Conservation (phyloP, 1,284 basidiomycete genomes). For the Puccinia hordei region DNA sequence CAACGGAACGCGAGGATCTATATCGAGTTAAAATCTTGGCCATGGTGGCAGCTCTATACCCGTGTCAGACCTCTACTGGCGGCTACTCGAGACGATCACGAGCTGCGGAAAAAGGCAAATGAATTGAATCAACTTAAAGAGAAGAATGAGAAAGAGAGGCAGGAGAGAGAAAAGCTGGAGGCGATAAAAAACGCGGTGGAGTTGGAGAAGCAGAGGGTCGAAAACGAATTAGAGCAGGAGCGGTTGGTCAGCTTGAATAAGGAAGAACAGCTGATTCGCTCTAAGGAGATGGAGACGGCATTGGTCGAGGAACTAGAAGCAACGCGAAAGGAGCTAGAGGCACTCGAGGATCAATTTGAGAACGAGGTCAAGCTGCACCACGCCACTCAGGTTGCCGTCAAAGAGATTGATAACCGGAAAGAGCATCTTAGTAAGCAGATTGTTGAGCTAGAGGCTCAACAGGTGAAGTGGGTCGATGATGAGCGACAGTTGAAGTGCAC, state of each 20-base stretch:
- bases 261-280: slow-evolving; percentile 78
- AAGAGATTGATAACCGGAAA: slow-evolving; percentile 48
- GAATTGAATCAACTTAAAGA: slow-evolving; percentile 82
- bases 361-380: slow-evolving; percentile 66
- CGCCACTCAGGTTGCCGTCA: slow-evolving; percentile 62
- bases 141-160: slow-evolving; percentile 78
- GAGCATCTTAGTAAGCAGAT: slow-evolving; percentile 53
- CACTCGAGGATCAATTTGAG: slow-evolving; percentile 81
- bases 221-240: slow-evolving; percentile 79
- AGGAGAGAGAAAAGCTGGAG: slow-evolving; percentile 76
- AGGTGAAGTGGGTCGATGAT: slow-evolving; percentile 42
- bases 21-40: slow-evolving; percentile 86
- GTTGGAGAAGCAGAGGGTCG: slow-evolving; percentile 76
- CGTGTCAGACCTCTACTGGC: slow-evolving; percentile 87
- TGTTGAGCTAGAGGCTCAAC: slow-evolving; percentile 53
- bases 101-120: slow-evolving; percentile 81
- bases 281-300: slow-evolving; percentile 79
- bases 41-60: slow-evolving; percentile 98
- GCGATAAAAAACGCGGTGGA: slow-evolving; percentile 76
- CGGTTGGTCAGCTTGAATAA: slow-evolving; percentile 78
- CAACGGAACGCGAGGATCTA: slow-evolving; percentile 93
- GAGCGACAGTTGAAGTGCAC: slow-evolving; percentile 51
- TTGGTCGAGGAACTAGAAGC: slow-evolving; percentile 77
- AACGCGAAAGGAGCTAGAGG: slow-evolving; percentile 69
- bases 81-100: slow-evolving; percentile 89